Evolutionary conservation across 768 basidiomycete genomes (phyloP), one percentile per base, ranked within the genome.

Genomic region (Fomitopsis serialis): DNA sequence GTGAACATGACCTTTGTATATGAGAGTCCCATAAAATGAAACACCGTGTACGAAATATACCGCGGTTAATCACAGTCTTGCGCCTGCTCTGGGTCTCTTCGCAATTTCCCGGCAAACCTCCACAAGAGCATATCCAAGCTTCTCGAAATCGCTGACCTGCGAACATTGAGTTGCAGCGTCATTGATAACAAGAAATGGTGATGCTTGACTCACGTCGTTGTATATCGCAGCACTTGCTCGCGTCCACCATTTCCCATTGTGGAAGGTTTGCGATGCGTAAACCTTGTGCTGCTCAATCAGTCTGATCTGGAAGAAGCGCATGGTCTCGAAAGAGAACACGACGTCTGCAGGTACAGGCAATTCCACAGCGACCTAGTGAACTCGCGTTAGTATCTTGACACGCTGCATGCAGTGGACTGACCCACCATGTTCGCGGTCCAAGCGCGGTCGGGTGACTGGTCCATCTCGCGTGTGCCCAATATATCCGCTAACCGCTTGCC

Each of bases 371-470:
- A 68, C 66, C 72, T 73, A n/a, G n/a, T n/a, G n/a, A n/a, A n/a
- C n/a, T n/a, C n/a, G n/a, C n/a, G n/a, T n/a, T n/a, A n/a, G n/a
- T 32, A 5, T 32, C 29, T 6, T 32, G 29, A 32, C 69, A 34
- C 29, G 86, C 87, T 87, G 92, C 91, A 53, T 78, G 81, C 19
- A 80, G 70, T 0, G 85, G 11, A 32, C 29, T 6, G 29, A n/a
- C n/a, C n/a, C 29, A 6, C 29, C 87, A 12, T 87, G 65, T 51
- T 81, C 79, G 15, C 67, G 64, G 2, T 59, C 54, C 2, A n/a
- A n/a, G n/a, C n/a, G n/a, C n/a, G n/a, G n/a, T 74, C 74, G 2
- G 72, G 68, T 43, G 79, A 76, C 53, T 89, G 82, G 73, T 92
- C 72, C 3, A 84, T 70, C n/a, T n/a, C n/a, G 4, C 59, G 52